Conservation (phyloP, 2,329 filamentous ascomycete genomes). For the Lachnellula arida region DNA sequence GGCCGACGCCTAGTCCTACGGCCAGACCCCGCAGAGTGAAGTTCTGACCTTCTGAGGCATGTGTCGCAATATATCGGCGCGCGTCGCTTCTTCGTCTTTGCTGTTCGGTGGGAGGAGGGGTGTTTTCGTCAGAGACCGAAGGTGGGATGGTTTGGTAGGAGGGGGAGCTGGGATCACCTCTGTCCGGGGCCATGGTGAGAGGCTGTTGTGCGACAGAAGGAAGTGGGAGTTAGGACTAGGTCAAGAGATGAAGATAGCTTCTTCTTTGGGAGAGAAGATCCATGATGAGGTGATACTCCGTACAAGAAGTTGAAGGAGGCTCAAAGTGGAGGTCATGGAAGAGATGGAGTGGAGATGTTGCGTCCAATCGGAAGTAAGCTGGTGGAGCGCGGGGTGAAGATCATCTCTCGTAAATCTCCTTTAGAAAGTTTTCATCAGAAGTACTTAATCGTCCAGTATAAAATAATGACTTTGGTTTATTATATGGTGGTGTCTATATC, state of each 20-base stretch:
- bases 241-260: background rate
- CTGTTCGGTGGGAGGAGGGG: conserved; percentile 9
- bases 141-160: conserved; percentile 24
- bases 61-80: conserved; percentile 25
- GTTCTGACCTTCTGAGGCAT: conserved; percentile 47
- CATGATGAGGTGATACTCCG: background rate
- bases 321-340: too few species aligned
- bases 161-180: conserved; percentile 13
- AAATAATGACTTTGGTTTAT: too few species aligned
- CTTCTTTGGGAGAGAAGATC: background rate
- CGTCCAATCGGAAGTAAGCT: too few species aligned
- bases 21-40: conserved; percentile 80
- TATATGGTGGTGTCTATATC: too few species aligned
- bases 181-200: conserved; percentile 24
- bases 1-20: conserved; percentile 77
- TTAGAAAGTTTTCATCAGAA: too few species aligned
- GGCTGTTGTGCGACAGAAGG: background rate
- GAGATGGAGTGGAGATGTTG: too few species aligned
- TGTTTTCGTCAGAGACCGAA: conserved; percentile 1
- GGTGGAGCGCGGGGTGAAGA: too few species aligned
- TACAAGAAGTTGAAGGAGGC: too few species aligned
- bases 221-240: background rate
- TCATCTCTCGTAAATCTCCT: too few species aligned
- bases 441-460: too few species aligned
- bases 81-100: conserved; percentile 26